A percentile compares a stretch with the other conserved stretches of the same genome.
phyloP scores from a whole-genome alignment of 306 rosid species.

The Vigna unguiculata region DNA sequence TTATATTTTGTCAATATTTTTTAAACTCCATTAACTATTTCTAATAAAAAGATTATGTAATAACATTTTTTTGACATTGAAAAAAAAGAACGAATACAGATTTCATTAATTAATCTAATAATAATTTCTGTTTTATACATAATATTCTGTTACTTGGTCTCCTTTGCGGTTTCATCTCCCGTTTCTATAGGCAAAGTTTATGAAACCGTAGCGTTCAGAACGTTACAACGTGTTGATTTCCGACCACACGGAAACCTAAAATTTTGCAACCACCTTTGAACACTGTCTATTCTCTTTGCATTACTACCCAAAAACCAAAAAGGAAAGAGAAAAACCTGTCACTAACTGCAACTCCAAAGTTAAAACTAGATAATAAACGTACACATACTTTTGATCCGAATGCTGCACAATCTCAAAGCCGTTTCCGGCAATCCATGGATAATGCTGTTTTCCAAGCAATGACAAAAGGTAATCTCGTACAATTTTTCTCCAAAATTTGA shows the following conservation, averaged over 20 bases:
- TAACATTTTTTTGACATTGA: too few relatives aligned
- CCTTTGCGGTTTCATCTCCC: conserved; percentile 38
- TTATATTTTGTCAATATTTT: too few relatives aligned
- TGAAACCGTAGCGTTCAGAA: conserved; percentile 36
- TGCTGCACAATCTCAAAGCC: conserved; percentile 4
- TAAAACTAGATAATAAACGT: not conserved
- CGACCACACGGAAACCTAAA: conserved; percentile 49
- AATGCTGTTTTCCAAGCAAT: conserved; percentile 30
- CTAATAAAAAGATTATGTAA: too few relatives aligned
- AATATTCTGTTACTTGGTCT: conserved; percentile 46
- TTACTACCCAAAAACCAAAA: conserved; percentile 6
- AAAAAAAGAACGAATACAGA: too few relatives aligned
- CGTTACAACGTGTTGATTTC: conserved; percentile 38
- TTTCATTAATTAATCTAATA: too few relatives aligned
- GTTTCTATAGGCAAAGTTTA: conserved; percentile 47
- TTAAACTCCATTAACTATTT: too few relatives aligned
- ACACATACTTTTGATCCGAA: not conserved
- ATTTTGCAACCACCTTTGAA: conserved; percentile 47
- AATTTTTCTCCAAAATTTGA: not conserved
- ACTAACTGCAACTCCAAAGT: conserved; percentile 37
- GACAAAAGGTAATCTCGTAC: conserved; percentile 36
- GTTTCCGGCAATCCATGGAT: not conserved
- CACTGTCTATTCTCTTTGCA: conserved; percentile 46
- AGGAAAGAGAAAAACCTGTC: conserved; percentile 8
- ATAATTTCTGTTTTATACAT: not conserved